Conservation (phyloP, 768 basidiomycete genomes). For the Phlebiopsis flavidoalba region DNA sequence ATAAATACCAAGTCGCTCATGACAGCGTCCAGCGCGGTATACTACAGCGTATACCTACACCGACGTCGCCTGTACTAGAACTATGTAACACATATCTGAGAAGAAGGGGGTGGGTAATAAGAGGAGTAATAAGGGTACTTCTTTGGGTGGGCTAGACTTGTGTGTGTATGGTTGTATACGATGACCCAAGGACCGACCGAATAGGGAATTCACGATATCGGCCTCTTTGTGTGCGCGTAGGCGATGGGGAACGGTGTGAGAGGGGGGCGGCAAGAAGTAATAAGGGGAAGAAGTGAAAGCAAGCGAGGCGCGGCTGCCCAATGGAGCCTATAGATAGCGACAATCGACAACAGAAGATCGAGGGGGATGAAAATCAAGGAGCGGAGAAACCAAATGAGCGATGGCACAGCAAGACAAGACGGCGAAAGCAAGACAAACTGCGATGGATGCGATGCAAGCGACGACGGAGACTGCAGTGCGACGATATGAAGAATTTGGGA, state of each 20-base stretch:
- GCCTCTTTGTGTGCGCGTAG: background rate
- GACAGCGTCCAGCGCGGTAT: constrained; percentile 7
- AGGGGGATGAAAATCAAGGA: background rate
- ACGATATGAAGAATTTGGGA: background rate
- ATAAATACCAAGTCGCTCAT: background rate
- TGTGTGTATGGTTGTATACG: background rate
- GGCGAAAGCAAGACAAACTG: background rate
- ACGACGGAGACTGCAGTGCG: background rate
- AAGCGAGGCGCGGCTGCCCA: background rate
- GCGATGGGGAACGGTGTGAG: background rate
- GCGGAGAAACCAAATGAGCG: constrained; percentile 1
- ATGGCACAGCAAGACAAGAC: background rate
- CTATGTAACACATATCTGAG: background rate
- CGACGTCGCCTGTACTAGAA: background rate
- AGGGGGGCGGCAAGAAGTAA: background rate
- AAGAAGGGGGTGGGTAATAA: background rate
- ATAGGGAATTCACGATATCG: background rate
- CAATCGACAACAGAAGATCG: background rate
- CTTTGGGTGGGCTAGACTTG: background rate
- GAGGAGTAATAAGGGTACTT: background rate
- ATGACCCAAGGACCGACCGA: background rate
- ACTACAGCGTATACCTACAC: constrained; percentile 6
- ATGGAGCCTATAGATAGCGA: background rate
- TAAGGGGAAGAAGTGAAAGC: background rate
- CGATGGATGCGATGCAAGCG: background rate